Evolutionary conservation across 345 rosid genomes (phyloP).

Genomic region (Boechera divaricarpa): DNA sequence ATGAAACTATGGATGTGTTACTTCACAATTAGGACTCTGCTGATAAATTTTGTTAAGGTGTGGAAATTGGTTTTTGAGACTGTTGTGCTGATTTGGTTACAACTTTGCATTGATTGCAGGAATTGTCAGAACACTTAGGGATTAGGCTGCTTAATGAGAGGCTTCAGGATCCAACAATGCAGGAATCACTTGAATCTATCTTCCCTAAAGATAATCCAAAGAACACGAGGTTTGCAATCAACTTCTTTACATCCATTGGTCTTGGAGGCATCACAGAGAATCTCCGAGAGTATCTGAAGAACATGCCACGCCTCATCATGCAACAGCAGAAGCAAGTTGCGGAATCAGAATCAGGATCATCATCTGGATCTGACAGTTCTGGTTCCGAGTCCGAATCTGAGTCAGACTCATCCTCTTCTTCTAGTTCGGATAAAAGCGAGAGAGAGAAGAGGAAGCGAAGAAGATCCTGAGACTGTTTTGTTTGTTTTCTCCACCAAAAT

Average conservation of each 20-base stretch:
- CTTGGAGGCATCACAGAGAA: constrained; percentile 97
- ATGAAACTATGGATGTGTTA: neutral
- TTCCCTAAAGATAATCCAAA: constrained; percentile 92
- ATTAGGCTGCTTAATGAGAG: constrained; percentile 79
- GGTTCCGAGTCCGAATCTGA: constrained; percentile 49
- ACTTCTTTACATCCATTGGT: constrained; percentile 95
- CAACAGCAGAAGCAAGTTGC: constrained; percentile 71
- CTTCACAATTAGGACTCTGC: constrained; percentile 1
- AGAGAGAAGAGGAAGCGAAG: constrained; percentile 51
- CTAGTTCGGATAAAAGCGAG: constrained; percentile 53
- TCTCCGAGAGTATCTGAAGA: constrained; percentile 86
- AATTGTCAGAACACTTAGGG: constrained; percentile 89
- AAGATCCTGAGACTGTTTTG: constrained; percentile 36
- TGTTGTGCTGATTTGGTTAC: constrained; percentile 22
- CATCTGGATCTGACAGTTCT: constrained; percentile 51
- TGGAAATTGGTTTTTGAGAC: neutral
- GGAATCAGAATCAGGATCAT: constrained; percentile 49
- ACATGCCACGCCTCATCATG: constrained; percentile 95
- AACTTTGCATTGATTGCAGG: constrained; percentile 52
- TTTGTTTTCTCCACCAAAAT: constrained; percentile 1
- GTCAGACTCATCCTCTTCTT: constrained; percentile 39
- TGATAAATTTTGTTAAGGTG: neutral
- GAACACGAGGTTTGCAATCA: constrained; percentile 87
- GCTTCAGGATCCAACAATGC: constrained; percentile 73
- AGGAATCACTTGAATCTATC: constrained; percentile 79